Percentiles rank a stretch among this genome's conserved stretches.
Evolutionary conservation across 129 eudicot genomes (phyloP).

Genomic region (Logfia minima): DNA sequence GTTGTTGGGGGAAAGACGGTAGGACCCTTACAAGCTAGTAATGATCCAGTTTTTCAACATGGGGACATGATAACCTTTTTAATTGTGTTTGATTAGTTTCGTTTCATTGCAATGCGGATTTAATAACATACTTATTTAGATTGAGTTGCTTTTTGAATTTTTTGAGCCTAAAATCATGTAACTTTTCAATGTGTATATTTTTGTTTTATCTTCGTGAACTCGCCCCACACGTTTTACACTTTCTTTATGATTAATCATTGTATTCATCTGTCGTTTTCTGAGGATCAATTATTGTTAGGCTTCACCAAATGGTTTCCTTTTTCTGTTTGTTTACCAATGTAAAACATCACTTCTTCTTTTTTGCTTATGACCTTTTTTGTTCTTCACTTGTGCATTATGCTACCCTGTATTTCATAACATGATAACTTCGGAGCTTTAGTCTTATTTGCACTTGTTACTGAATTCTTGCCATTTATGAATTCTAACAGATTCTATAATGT

Average conservation of each 20-base stretch:
- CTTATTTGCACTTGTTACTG: too few species aligned
- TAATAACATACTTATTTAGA: constrained; percentile 13
- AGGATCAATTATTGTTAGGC: constrained; percentile 40
- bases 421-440: background rate
- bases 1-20: constrained; percentile 31
- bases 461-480: too few species aligned
- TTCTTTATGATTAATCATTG: constrained; percentile 31
- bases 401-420: background rate
- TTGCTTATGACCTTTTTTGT: background rate
- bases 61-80: background rate
- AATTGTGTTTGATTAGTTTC: constrained; percentile 23
- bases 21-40: constrained; percentile 38
- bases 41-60: constrained; percentile 20
- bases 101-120: constrained; percentile 29
- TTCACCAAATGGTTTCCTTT: constrained; percentile 20
- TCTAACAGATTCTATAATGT: background rate
- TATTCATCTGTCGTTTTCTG: constrained; percentile 38
- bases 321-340: background rate
- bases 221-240: constrained; percentile 10
- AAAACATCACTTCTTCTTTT: background rate
- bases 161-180: background rate
- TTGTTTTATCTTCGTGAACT: constrained; percentile 13
- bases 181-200: constrained; percentile 29
- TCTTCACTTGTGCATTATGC: background rate
- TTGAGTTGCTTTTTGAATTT: background rate